These are phyloP conservation scores for Nannizziopsis barbatae DNA, from an alignment of 2,329 filamentous ascomycete species.

Conservation along the genomic window DNA sequence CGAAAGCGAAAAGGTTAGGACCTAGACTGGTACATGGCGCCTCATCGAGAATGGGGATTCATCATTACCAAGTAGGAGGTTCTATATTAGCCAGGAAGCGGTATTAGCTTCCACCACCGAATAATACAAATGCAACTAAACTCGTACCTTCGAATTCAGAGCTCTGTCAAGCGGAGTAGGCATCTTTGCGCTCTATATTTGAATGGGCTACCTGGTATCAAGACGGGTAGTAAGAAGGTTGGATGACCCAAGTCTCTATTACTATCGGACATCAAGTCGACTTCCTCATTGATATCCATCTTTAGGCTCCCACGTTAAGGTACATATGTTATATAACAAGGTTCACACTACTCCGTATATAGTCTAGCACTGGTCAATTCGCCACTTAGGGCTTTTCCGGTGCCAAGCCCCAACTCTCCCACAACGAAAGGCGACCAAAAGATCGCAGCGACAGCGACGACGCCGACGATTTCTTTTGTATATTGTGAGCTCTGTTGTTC, in stretches of 20 bases:
- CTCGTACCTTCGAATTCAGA: conserved; percentile 55
- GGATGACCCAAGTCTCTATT: no score
- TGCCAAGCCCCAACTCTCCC: conserved; percentile 21
- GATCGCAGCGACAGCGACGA: conserved; percentile 15
- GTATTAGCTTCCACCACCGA: neutral
- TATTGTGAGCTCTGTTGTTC: neutral
- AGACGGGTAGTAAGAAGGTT: neutral
- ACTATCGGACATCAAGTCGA: no score
- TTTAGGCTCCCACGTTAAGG: no score
- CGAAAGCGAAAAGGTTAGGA: conserved; percentile 15
- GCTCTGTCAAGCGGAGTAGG: conserved; percentile 58
- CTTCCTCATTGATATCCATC: no score
- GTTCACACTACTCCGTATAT: no score
- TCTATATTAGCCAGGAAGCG: conserved; percentile 37
- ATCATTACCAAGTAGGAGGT: conserved; percentile 54
- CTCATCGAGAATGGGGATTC: conserved; percentile 1
- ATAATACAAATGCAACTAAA: no score
- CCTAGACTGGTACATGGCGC: neutral
- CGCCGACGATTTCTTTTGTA: conserved; percentile 8
- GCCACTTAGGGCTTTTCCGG: conserved; percentile 16
- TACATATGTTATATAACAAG: no score
- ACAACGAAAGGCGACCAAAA: conserved; percentile 9
- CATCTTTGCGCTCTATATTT: conserved; percentile 37
- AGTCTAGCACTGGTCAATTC: no score
- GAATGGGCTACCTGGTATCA: neutral